A percentile compares a stretch with the other conserved stretches of the same genome.
Conservation (phyloP, 768 basidiomycete species). For the Leucogyrophana mollusca region DNA sequence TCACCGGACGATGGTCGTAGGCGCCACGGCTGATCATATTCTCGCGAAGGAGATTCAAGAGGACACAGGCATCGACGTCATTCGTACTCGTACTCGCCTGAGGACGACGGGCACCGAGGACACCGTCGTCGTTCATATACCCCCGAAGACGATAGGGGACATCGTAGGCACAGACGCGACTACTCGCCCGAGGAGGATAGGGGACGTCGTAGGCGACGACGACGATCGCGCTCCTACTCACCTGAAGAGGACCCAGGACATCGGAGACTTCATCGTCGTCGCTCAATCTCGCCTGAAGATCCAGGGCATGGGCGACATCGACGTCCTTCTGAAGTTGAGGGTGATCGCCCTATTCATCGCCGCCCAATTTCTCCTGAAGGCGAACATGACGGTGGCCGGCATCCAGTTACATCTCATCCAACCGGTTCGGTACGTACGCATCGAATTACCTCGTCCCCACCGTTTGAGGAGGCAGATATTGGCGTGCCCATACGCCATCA, state of each 20-base stretch:
- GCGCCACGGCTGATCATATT: no score
- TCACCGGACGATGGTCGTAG: no score
- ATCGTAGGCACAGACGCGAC: not conserved
- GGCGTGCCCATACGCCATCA: no score
- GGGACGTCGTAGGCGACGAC: constrained; percentile 6
- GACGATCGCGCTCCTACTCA: constrained; percentile 3
- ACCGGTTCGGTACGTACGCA: no score
- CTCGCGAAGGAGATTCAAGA: no score
- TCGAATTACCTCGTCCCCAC: no score
- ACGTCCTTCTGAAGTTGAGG: constrained; percentile 3
- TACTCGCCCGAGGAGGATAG: constrained; percentile 17
- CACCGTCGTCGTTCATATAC: not conserved
- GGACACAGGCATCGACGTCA: constrained; percentile 8
- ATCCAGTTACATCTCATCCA: no score
- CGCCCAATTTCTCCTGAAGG: constrained; percentile 3
- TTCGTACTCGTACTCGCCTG: no score
- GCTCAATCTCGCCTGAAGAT: constrained; percentile 1
- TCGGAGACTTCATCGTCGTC: not conserved
- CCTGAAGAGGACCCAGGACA: constrained; percentile 9
- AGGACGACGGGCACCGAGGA: no score
- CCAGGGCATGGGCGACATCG: not conserved
- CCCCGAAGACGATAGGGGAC: not conserved
- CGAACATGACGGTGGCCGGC: no score
- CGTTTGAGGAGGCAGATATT: no score
- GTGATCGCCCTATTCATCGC: constrained; percentile 9